Evolutionary conservation across 2,329 filamentous ascomycete species (phyloP).

Genomic region (Alternaria consortialis): DNA sequence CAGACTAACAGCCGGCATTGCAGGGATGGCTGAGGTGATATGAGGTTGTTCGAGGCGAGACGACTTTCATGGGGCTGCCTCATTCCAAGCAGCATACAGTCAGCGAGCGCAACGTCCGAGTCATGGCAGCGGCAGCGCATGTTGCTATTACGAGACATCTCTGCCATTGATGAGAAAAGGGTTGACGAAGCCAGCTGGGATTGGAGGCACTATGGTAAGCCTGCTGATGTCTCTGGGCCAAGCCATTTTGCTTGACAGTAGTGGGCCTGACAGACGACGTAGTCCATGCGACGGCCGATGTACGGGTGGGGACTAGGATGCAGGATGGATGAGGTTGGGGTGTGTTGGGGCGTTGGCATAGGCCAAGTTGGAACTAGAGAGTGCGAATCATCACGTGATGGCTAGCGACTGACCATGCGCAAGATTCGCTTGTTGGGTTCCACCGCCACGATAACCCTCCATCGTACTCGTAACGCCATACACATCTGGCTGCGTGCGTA

Average conservation of each 20-base stretch:
- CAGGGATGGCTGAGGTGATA: slow-evolving; percentile 1
- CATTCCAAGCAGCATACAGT: not conserved
- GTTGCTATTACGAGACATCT: too few species aligned
- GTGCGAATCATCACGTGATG: not conserved
- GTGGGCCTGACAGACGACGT: not conserved
- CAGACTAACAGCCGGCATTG: not conserved
- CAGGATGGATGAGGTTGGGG: not conserved
- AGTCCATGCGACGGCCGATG: not conserved
- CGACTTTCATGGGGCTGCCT: not conserved
- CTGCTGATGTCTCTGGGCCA: not conserved
- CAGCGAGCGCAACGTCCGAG: not conserved
- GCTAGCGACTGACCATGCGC: too few species aligned
- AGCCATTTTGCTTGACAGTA: not conserved
- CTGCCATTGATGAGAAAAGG: not conserved
- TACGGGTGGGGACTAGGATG: not conserved
- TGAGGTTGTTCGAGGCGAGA: not conserved
- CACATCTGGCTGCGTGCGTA: not conserved
- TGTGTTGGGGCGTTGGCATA: not conserved
- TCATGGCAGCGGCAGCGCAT: not conserved
- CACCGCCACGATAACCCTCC: not conserved
- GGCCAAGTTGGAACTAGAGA: not conserved
- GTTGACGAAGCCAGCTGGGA: not conserved
- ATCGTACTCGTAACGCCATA: not conserved
- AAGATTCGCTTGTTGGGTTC: not conserved
- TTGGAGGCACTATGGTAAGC: not conserved